Conservation (phyloP, 192 early-diverging fungal genomes). For the Backusella tuberculispora region DNA sequence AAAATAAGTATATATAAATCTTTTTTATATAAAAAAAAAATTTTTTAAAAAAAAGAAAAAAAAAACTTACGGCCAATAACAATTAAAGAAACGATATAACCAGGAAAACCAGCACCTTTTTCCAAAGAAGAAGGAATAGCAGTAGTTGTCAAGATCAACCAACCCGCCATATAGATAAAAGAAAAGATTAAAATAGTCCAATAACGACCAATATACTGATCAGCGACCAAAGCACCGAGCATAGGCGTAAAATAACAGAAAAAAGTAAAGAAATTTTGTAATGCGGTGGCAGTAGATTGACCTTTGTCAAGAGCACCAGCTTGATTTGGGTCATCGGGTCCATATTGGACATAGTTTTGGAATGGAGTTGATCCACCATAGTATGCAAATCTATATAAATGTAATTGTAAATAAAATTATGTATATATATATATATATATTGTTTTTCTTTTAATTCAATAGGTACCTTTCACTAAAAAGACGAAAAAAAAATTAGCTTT, state of each 20-base stretch:
- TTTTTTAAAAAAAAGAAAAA: background rate
- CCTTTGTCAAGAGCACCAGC: conserved; percentile 57
- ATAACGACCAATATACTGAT: conserved; percentile 72
- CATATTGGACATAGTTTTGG: conserved; percentile 63
- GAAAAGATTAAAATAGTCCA: conserved; percentile 70
- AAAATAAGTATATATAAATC: background rate
- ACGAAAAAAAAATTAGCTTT: no score
- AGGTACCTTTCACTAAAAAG: conserved; percentile 20
- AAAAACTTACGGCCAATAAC: conserved; percentile 50
- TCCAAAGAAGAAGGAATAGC: conserved; percentile 57
- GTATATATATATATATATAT: no score
- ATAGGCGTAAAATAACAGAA: conserved; percentile 66
- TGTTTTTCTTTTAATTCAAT: no score
- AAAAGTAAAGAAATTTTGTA: conserved; percentile 65
- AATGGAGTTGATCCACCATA: conserved; percentile 63
- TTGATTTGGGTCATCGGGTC: conserved; percentile 35
- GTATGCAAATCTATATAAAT: conserved; percentile 52
- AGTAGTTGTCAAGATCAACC: conserved; percentile 63
- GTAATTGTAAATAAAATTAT: background rate
- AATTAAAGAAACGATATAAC: conserved; percentile 66
- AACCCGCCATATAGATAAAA: conserved; percentile 65
- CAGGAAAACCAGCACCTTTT: conserved; percentile 61
- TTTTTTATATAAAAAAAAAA: no score
- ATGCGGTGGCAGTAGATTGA: conserved; percentile 57
- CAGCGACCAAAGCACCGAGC: conserved; percentile 59